phyloP scores from a whole-genome alignment of 805 yeast genomes.

The Starmerella etchellsii region DNA sequence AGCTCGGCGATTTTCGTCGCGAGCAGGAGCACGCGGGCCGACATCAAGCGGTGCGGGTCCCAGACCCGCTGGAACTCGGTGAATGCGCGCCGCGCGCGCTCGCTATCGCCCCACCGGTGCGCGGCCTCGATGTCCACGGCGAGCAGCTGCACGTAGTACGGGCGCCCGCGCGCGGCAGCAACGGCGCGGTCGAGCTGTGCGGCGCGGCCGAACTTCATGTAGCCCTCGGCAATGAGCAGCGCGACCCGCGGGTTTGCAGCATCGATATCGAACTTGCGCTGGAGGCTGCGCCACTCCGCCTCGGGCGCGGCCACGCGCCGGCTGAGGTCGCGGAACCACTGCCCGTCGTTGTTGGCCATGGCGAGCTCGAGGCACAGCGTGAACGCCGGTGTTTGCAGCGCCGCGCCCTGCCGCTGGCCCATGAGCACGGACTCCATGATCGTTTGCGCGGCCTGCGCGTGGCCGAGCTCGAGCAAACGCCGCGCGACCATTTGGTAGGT shows the following conservation, averaged over 20 bases:
- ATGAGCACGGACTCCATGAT: constrained; percentile 22
- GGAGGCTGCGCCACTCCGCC: constrained; percentile 4
- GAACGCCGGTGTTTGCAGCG: neutral
- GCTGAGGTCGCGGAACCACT: constrained; percentile 9
- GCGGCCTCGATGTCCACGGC: constrained; percentile 20
- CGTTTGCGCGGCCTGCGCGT: constrained; percentile 20
- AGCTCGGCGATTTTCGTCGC: constrained; percentile 1
- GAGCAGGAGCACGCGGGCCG: constrained; percentile 9
- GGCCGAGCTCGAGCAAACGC: constrained; percentile 16
- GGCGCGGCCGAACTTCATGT: constrained; percentile 10
- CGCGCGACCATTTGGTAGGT: constrained; percentile 21
- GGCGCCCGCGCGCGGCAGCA: neutral
- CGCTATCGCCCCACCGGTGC: constrained; percentile 13
- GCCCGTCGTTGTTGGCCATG: constrained; percentile 4
- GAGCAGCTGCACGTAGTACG: constrained; percentile 11
- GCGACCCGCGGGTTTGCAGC: neutral
- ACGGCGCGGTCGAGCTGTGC: constrained; percentile 1
- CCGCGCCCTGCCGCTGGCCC: constrained; percentile 4
- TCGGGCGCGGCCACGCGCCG: constrained; percentile 1
- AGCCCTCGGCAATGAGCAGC: constrained; percentile 11
- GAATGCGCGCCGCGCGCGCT: constrained; percentile 19
- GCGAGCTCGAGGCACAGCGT: constrained; percentile 13
- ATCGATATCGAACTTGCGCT: constrained; percentile 8
- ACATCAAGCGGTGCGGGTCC: constrained; percentile 1
- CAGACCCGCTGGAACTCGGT: constrained; percentile 6